A percentile compares a stretch with the other conserved stretches of the same genome.
Evolutionary conservation across 148 eudicot species (phyloP).

Genomic region (Mesembryanthemum crystallinum): DNA sequence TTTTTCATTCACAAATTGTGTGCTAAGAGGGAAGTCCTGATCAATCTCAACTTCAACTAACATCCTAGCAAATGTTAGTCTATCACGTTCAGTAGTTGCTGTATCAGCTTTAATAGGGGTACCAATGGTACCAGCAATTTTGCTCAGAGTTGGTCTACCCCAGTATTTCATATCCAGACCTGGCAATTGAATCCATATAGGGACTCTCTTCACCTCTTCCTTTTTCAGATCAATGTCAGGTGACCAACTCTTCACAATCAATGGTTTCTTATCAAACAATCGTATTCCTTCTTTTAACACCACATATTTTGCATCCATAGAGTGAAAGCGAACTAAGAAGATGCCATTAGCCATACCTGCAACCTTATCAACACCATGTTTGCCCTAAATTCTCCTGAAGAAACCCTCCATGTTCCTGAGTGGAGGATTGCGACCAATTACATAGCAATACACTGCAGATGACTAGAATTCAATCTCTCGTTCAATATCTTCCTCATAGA

Average conservation of each 20-base stretch:
- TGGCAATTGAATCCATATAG: background rate
- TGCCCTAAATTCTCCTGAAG: background rate
- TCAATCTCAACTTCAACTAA: background rate
- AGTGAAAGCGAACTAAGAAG: background rate
- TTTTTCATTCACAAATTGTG: background rate
- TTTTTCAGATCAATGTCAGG: too few relatives aligned
- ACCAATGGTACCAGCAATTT: background rate
- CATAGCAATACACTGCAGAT: too few relatives aligned
- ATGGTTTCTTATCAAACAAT: too few relatives aligned
- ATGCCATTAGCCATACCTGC: background rate
- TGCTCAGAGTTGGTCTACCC: background rate
- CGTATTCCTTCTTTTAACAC: background rate
- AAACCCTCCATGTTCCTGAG: background rate
- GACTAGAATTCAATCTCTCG: too few relatives aligned
- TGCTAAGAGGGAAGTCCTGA: background rate
- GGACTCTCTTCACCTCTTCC: background rate
- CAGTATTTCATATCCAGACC: background rate
- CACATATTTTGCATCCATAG: background rate
- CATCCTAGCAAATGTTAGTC: background rate
- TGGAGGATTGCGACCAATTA: too few relatives aligned
- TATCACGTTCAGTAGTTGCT: background rate
- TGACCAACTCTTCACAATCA: too few relatives aligned
- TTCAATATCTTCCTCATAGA: too few relatives aligned
- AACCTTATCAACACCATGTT: background rate
- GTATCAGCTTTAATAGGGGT: background rate